Percentiles rank a stretch among this genome's conserved stretches.
phyloP scores from a whole-genome alignment of 2,329 filamentous ascomycete genomes.

The Penicillium brevicompactum region DNA sequence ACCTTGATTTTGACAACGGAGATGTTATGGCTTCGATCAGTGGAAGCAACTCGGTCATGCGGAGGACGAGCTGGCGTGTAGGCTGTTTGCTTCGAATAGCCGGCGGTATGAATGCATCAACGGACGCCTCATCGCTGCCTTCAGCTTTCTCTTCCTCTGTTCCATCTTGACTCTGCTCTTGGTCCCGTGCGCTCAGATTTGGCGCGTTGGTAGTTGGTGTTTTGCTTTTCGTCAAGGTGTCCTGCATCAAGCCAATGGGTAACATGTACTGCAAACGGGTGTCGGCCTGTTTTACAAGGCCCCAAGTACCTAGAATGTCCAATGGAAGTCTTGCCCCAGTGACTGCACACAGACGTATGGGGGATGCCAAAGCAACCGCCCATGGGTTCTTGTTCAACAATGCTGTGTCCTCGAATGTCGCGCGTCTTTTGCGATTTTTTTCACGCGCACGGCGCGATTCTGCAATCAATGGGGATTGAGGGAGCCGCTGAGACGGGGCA shows the following conservation, averaged over 20 bases:
- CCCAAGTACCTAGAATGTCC: constrained; percentile 38
- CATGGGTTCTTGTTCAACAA: constrained; percentile 42
- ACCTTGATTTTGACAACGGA: constrained; percentile 8
- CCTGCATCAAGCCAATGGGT: constrained; percentile 34
- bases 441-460: constrained; percentile 18
- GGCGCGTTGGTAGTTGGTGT: constrained; percentile 11
- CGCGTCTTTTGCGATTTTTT: constrained; percentile 28
- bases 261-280: constrained; percentile 35
- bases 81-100: not conserved
- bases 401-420: constrained; percentile 28
- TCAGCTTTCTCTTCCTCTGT: not conserved
- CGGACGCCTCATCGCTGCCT: too few relatives aligned
- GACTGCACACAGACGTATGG: constrained; percentile 35
- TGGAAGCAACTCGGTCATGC: constrained; percentile 31
- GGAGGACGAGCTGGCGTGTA: constrained; percentile 24
- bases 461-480: constrained; percentile 39
- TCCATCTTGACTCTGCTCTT: rapidly evolving
- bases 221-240: constrained; percentile 25
- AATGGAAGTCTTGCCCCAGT: constrained; percentile 38
- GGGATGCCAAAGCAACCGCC: constrained; percentile 43
- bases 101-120: not conserved
- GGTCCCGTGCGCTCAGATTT: not conserved
- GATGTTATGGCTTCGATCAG: constrained; percentile 24
- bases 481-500: constrained; percentile 36
- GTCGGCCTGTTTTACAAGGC: constrained; percentile 34